Base-by-base conservation (phyloP, 495 filamentous ascomycete species). In the Penicillium longicatenatum region DNA sequence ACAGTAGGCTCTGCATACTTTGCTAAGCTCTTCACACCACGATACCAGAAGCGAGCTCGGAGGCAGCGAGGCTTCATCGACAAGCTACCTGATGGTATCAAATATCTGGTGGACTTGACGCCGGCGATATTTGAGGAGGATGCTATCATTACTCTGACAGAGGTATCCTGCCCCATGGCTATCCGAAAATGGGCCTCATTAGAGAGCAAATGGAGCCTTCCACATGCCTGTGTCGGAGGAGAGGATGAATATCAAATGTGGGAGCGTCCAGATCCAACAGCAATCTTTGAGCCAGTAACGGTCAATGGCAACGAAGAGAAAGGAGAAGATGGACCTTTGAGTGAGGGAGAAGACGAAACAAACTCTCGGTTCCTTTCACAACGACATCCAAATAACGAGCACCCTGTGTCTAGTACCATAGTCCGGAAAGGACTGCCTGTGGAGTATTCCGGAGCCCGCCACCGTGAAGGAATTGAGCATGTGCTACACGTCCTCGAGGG, bases 51-150 rank as follows among this genome's bases (percentile, higher is more conserved):
- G 5, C 62, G 65, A 6, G 59, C 64, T 12, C 60, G 58, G 20
- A 72, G 68, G 26, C 72, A 68, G 44, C 76, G 74, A 21, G 65
- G 67, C 0, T 63, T 76, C 9, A 47, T 54, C 6, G 60, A 65
- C 3, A 47, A 50, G 9, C 63, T 82, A n/a, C 76, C 76, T 0
- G 43, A 56, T 0, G 74, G 74, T 1, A 70, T 86, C 62, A 78
- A 80, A 48, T 88, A 79, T 57, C 67, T 87, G 16, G 61, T 89
- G 52, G 86, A 89, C 59, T 74, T 88, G 17, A 88, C 85, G 2
- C 85, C 85, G 16, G 81, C 82, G 0, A 63, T 62, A 1, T 74
- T 83, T 50, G 86, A 85, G 4, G 79, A 87, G 1, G 84, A 86
- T 51, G 79, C 84, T 0, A 79, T 84, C 30, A 77, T 82, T 12